These are phyloP conservation scores for Trichomonas vaginalis DNA, from an alignment of 208 protist genomes.

Conservation along the genomic window DNA sequence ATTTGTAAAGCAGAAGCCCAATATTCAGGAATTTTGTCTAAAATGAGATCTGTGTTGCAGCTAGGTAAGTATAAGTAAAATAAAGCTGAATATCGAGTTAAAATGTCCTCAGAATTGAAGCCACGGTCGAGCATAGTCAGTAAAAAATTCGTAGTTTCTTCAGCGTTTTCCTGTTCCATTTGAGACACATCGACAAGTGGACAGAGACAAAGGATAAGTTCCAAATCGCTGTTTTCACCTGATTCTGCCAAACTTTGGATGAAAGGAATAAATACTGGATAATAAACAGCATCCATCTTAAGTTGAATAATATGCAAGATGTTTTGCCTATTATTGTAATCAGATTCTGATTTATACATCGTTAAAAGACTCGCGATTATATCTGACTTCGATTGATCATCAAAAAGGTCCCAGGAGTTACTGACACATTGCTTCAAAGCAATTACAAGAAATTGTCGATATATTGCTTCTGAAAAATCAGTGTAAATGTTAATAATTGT, in stretches of 20 bases:
- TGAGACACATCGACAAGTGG: not conserved
- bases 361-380: not conserved
- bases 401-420: not conserved
- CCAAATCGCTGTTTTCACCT: too few species aligned
- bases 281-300: not conserved
- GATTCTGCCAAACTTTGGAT: not conserved
- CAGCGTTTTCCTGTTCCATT: not conserved
- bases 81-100: not conserved
- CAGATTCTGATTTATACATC: not conserved
- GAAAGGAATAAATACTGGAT: not conserved
- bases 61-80: not conserved
- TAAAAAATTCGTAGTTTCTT: not conserved
- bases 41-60: not conserved
- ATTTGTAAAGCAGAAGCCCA: not conserved
- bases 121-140: not conserved
- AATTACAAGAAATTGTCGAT: not conserved
- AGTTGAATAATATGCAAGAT: not conserved
- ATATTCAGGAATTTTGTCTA: not conserved
- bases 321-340: not conserved
- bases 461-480: not conserved
- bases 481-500: not conserved
- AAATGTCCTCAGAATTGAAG: not conserved
- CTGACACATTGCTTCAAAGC: not conserved
- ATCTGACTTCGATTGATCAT: not conserved
- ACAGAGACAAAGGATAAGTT: not conserved